Conservation (phyloP, 768 basidiomycete genomes). For the Tylopilus vinaceipallidus region DNA sequence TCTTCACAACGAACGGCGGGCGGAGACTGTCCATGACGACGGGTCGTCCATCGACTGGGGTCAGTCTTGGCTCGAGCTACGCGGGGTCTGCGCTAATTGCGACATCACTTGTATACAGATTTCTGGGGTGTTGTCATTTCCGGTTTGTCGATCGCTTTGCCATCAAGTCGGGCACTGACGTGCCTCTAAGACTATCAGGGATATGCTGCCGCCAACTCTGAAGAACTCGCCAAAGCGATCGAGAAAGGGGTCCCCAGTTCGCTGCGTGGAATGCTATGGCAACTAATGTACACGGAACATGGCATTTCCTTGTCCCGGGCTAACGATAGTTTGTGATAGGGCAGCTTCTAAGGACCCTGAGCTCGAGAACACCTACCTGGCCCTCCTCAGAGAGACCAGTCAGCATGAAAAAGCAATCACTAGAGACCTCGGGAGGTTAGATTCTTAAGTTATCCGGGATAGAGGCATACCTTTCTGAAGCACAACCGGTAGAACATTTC, state of each 20-base stretch:
- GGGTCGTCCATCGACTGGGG: conserved; percentile 73
- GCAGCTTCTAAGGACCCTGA: conserved; percentile 90
- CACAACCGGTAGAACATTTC: conserved; percentile 71
- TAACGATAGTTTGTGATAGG: conserved; percentile 42
- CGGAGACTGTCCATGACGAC: conserved; percentile 36
- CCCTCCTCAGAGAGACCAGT: conserved; percentile 78
- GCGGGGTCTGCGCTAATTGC: conserved; percentile 3
- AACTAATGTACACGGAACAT: conserved; percentile 67
- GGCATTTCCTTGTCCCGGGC: conserved; percentile 3
- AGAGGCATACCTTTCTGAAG: conserved; percentile 10
- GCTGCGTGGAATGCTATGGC: conserved; percentile 94
- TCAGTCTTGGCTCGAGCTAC: conserved; percentile 31
- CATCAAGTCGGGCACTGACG: conserved; percentile 5
- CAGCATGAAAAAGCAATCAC: conserved; percentile 92
- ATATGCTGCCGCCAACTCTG: conserved; percentile 77
- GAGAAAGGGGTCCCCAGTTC: conserved; percentile 88
- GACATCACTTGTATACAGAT: conserved; percentile 42
- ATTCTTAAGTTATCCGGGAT: not conserved
- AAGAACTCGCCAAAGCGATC: conserved; percentile 83
- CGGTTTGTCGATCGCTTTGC: conserved; percentile 41
- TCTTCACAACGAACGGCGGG: conserved; percentile 55
- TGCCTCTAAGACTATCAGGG: conserved; percentile 72
- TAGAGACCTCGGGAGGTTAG: conserved; percentile 83
- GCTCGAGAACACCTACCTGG: conserved; percentile 80
- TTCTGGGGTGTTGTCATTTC: conserved; percentile 97